These are phyloP conservation scores for Penicillium expansum DNA, from an alignment of 2,329 filamentous ascomycete species.

Conservation along the genomic window DNA sequence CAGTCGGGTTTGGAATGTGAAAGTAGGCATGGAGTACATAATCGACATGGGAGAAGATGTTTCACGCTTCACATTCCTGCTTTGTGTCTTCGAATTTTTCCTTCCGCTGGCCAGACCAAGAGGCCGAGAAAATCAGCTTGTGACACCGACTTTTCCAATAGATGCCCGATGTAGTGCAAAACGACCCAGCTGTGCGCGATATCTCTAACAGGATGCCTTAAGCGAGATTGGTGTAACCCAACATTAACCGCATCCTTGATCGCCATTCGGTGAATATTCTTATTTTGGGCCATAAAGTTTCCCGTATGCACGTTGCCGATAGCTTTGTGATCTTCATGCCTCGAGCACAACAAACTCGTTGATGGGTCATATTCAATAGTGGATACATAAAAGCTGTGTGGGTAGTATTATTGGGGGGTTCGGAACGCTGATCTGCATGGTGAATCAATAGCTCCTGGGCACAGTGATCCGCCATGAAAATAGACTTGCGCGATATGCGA, in stretches of 20 bases:
- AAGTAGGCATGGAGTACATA: neutral
- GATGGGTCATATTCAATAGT: conserved; percentile 19
- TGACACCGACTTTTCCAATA: neutral
- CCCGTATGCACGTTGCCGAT: conserved; percentile 14
- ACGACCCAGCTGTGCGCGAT: neutral
- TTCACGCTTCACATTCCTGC: neutral
- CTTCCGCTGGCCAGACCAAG: neutral
- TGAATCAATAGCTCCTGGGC: neutral
- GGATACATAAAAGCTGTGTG: neutral
- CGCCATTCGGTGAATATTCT: neutral
- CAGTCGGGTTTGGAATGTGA: conserved; percentile 23
- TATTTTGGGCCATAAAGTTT: neutral
- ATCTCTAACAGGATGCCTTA: conserved; percentile 1
- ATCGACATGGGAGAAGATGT: conserved; percentile 6
- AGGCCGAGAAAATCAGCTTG: neutral
- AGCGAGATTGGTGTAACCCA: conserved; percentile 8
- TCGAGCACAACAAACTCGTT: conserved; percentile 5
- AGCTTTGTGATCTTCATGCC: conserved; percentile 7
- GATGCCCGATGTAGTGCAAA: neutral
- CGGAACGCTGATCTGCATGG: conserved; percentile 12
- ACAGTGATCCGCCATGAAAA: neutral
- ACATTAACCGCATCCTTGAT: neutral
- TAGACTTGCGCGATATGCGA: neutral
- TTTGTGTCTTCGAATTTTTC: neutral
- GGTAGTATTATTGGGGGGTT: conserved; percentile 8